These are phyloP conservation scores for Phialophora macrospora DNA, from an alignment of 2,329 filamentous ascomycete genomes.

Conservation along the genomic window DNA sequence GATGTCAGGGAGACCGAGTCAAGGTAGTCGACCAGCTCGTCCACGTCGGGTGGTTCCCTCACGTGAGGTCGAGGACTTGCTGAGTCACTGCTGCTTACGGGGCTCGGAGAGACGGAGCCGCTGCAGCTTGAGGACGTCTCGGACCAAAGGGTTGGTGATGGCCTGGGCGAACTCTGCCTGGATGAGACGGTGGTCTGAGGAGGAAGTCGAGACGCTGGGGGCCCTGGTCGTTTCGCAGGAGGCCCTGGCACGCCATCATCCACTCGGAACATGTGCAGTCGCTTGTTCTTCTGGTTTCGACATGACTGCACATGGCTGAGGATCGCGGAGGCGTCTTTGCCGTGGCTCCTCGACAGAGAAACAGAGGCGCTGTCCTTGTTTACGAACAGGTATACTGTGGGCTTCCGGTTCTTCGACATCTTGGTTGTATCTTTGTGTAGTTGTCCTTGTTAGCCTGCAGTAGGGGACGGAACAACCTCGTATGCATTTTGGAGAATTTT, in stretches of 20 bases:
- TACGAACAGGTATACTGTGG: slow-evolving; percentile 24
- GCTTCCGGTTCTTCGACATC: slow-evolving; percentile 14
- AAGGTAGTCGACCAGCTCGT: slow-evolving; percentile 17
- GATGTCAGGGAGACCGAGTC: slow-evolving; percentile 2
- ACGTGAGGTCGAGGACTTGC: neutral
- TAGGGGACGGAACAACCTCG: neutral
- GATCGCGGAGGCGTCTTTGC: slow-evolving; percentile 26
- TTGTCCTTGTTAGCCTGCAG: neutral
- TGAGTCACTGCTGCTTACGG: neutral
- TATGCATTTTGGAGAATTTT: slow-evolving; percentile 1
- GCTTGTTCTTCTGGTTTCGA: slow-evolving; percentile 26
- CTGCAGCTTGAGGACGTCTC: slow-evolving; percentile 2
- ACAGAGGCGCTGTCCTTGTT: slow-evolving; percentile 26
- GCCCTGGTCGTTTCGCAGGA: neutral
- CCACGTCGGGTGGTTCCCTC: slow-evolving; percentile 5
- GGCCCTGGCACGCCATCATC: slow-evolving; percentile 8
- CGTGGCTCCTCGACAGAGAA: slow-evolving; percentile 25
- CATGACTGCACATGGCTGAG: slow-evolving; percentile 29
- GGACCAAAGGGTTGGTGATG: neutral
- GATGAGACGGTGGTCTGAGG: neutral
- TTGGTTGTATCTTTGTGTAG: neutral
- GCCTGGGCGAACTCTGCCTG: slow-evolving; percentile 11
- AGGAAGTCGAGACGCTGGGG: neutral
- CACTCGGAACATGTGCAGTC: slow-evolving; percentile 19
- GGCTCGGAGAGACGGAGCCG: neutral